These are phyloP conservation scores for Sophora flavescens DNA, from an alignment of 306 rosid species.

Conservation along the genomic window DNA sequence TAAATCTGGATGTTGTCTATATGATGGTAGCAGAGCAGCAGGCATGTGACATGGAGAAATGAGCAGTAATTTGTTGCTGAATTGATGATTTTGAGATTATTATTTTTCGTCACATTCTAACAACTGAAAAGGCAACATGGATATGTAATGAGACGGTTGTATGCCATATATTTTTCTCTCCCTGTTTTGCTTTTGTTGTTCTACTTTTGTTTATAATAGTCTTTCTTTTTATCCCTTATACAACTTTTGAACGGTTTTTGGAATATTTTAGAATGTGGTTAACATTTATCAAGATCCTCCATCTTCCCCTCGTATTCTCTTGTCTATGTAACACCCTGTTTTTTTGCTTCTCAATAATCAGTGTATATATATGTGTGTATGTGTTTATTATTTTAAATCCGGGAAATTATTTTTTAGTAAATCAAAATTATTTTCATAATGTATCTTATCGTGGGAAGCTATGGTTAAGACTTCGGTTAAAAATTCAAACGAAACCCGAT, in stretches of 20 bases:
- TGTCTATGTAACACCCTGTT: too few species aligned
- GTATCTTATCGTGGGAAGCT: too few species aligned
- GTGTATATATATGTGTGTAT: too few species aligned
- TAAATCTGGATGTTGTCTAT: conserved; percentile 1
- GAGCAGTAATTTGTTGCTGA: conserved; percentile 13
- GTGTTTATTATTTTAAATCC: too few species aligned
- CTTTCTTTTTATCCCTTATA: not conserved
- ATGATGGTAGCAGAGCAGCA: conserved; percentile 39
- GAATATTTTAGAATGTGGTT: not conserved
- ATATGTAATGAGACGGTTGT: conserved; percentile 26
- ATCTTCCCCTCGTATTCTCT: not conserved
- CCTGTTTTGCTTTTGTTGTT: not conserved
- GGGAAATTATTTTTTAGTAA: too few species aligned
- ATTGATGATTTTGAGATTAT: conserved; percentile 26
- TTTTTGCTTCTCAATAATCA: too few species aligned
- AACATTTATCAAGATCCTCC: not conserved
- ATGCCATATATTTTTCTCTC: not conserved
- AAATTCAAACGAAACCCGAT: too few species aligned
- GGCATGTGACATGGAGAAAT: not conserved
- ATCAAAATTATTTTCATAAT: too few species aligned
- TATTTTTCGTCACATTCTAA: conserved; percentile 8
- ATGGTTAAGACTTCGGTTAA: too few species aligned
- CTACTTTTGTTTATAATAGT: conserved; percentile 2
- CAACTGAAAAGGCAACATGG: conserved; percentile 9
- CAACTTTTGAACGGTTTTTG: not conserved